Conservation (phyloP, 495 filamentous ascomycete species). For the Astrocystis sublimbata region DNA sequence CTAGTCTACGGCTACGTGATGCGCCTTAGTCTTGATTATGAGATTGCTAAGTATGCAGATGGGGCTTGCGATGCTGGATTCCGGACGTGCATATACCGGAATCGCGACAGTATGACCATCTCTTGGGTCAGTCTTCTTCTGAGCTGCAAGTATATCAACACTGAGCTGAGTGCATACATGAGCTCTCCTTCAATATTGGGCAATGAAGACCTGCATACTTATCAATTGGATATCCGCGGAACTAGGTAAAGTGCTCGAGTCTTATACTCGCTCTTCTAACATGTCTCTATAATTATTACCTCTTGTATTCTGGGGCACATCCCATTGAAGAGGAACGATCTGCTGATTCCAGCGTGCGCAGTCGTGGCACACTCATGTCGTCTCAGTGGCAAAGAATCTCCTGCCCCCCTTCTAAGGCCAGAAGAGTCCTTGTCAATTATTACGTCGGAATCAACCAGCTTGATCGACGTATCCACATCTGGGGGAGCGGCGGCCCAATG, state of each 20-base stretch:
- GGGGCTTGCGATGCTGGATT: background rate
- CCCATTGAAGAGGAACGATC: no score
- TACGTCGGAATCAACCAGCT: background rate
- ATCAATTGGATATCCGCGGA: background rate
- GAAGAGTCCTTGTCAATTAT: background rate
- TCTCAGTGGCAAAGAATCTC: background rate
- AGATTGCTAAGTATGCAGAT: background rate
- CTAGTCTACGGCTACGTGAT: slow-evolving; percentile 4
- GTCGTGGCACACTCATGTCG: background rate
- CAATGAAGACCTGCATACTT: background rate
- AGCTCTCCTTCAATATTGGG: background rate
- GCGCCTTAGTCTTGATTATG: background rate
- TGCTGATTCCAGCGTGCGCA: no score
- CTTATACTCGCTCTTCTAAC: no score
- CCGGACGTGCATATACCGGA: background rate
- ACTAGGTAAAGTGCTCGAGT: no score
- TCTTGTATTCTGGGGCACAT: no score
- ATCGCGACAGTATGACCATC: background rate
- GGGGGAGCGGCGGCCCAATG: background rate
- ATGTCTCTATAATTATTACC: no score
- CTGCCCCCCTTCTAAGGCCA: background rate
- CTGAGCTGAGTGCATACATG: background rate
- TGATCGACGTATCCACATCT: no score
- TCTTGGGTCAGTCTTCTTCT: slow-evolving; percentile 4
- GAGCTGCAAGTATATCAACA: background rate